Percentiles rank a stretch among this genome's conserved stretches.
These are phyloP conservation scores for Blastobotrys buckinghamii DNA, from an alignment of 1,139 yeast genomes.

Conservation along the genomic window DNA sequence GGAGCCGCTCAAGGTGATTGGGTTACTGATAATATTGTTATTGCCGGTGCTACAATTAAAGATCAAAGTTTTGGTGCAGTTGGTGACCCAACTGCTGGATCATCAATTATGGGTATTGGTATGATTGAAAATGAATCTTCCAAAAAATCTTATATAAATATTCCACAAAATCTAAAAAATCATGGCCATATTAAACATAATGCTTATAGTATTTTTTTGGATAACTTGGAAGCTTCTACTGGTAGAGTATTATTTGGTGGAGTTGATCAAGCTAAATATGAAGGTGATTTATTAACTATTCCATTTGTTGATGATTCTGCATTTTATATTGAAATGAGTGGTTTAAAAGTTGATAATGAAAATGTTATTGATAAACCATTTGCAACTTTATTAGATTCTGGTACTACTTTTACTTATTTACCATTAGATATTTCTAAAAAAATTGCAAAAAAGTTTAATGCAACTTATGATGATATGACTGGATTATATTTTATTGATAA, in stretches of 20 bases:
- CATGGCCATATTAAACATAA: slow-evolving; percentile 36
- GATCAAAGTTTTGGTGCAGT: slow-evolving; percentile 45
- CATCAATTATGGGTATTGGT: slow-evolving; percentile 52
- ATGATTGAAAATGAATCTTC: slow-evolving; percentile 38
- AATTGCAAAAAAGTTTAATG: slow-evolving; percentile 23
- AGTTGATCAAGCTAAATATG: slow-evolving; percentile 48
- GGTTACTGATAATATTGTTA: slow-evolving; percentile 40
- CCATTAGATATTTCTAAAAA: slow-evolving; percentile 35
- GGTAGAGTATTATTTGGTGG: slow-evolving; percentile 61
- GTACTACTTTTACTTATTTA: slow-evolving; percentile 57
- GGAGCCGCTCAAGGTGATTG: slow-evolving; percentile 39
- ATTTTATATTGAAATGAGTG: slow-evolving; percentile 16
- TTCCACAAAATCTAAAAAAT: slow-evolving; percentile 19
- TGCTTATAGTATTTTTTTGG: slow-evolving; percentile 52
- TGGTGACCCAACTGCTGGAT: slow-evolving; percentile 38
- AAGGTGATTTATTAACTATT: slow-evolving; percentile 39
- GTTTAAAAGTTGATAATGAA: slow-evolving; percentile 15
- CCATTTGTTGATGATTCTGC: slow-evolving; percentile 19
- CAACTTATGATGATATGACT: slow-evolving; percentile 18
- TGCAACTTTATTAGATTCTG: slow-evolving; percentile 54
- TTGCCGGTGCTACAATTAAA: slow-evolving; percentile 36
- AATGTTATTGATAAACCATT: slow-evolving; percentile 3
- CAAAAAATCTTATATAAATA: slow-evolving; percentile 18
- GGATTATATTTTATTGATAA: slow-evolving; percentile 22
- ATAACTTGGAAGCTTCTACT: slow-evolving; percentile 33